Evolutionary conservation across 1,284 basidiomycete species (phyloP), one percentile per base, ranked within the genome.

Genomic region (Trichosporon sp.): DNA sequence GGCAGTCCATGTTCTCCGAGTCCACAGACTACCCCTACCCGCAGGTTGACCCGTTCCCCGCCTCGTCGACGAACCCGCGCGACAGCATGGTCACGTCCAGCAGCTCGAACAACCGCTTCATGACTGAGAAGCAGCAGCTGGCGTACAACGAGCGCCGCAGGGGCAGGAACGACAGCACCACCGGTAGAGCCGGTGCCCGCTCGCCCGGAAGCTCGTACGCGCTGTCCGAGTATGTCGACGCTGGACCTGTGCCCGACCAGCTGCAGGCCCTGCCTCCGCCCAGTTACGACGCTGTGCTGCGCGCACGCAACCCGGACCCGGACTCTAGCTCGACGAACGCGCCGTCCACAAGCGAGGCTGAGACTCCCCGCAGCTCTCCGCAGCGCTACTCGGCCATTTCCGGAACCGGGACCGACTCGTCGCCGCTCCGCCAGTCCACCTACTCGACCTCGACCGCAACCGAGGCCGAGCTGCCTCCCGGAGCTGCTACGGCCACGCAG

Each of bases 21-120:
- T 63, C 59, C 6, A 63, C 59, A 32, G 59, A 63, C 10, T 63
- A 37, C 59, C 59, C 59, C 14, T 37, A 63, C 59, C 59, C 59
- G 7, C 31, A 35, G 14, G 32, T 63, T 16, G 59, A 63, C 59
- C 59, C 59, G 8, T 63, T 63, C 59, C 59, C 59, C 19, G 12
- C 14, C 32, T 63, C 59, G 8, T 35, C 59, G 35, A 63, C 31
- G 14, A 63, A 63, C 59, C 31, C 31, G 31, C 19, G 59, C 12
- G 31, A 63, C 59, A 63, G 59, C 59, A 37, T 63, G 59, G 16
- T n/a, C 31, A 63, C 59, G 7, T 63, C 59, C 31, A 63, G n/a
- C 59, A 63, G 59, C 59, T 63, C 59, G 31, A 61, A 61, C 59
- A 35, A 63, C 59, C 59, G 59, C 16, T 63, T 63, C 59, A 63